Base-by-base conservation (phyloP, 352 stramenopile genomes). In the Pythium plurisporium region DNA sequence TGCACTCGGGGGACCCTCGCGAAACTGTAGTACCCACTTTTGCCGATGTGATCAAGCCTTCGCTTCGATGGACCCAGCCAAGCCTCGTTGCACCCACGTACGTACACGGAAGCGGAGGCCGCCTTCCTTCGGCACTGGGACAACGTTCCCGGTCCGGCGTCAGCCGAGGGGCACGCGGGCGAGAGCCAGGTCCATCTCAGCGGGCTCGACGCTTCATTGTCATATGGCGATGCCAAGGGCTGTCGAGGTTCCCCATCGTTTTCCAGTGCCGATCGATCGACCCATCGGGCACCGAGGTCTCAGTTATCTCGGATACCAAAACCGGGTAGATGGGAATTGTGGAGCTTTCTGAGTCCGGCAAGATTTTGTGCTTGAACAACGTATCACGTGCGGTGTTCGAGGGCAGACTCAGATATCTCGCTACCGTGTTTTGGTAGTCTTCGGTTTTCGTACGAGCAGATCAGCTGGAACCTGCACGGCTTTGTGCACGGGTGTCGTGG, bases 301-400 rank as follows among this genome's bases (percentile, higher is more conserved):
- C 9, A 27, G 27, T 17, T n/a, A 30, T 55, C 47, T 43, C 47
- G 31, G 12, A 38, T 51, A 25, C 30, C 52, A 59, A 43, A 59
- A 51, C 52, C 44, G 23, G 38, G 52, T 59, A 33, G n/a, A n/a
- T 29, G 11, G 15, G 23, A 22, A 26, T 15, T 17, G 5, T 36
- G n/a, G 25, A 34, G 19, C 27, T 22, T 46, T 38, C 51, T 59
- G 41, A 51, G 33, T 59, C 52, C 41, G 4, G 2, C 27, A 17
- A 30, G 23, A 19, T 12, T 11, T 4, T 7, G 20, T 37, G 5
- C 22, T 42, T n/a, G 22, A 22, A n/a, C 2, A 19, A n/a, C n/a
- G n/a, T n/a, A 46, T 30, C 20, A 3, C 41, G 20, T 50, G 41
- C 52, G 52, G 52, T 59, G 52, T 59, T 59, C 52, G 52, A 52